Percentiles rank a stretch among this genome's conserved stretches.
Conservation (phyloP, 225 moss, liverwort and hornwort species). For the Pseudoscleropodium purum region DNA sequence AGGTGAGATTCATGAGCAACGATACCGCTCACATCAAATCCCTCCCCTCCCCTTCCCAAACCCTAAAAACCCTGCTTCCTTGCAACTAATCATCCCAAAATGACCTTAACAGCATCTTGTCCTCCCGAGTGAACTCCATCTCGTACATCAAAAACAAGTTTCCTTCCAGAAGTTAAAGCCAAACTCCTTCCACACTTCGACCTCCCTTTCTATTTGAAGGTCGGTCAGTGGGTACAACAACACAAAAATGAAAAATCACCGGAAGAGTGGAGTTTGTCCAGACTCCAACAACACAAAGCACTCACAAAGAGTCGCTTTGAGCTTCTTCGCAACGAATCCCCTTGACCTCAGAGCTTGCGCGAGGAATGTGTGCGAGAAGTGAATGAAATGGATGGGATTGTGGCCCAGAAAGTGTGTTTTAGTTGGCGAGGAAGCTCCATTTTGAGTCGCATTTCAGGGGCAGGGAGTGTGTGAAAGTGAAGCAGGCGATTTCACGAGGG, state of each 20-base stretch:
- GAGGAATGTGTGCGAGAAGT: background rate
- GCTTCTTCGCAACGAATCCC: background rate
- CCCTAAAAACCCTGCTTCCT: slow-evolving; percentile 15
- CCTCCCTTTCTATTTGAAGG: background rate
- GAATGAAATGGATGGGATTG: background rate
- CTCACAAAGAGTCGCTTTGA: background rate
- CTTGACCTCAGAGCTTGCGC: background rate
- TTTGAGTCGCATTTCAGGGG: background rate
- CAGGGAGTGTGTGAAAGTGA: background rate
- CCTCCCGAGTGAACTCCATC: background rate
- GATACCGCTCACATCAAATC: background rate
- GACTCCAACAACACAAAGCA: background rate
- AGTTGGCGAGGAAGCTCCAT: background rate
- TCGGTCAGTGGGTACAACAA: background rate
- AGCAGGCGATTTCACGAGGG: background rate
- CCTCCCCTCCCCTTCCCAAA: background rate
- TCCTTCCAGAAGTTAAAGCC: background rate
- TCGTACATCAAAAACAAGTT: background rate
- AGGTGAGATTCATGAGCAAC: slow-evolving; percentile 1
- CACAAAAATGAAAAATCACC: background rate
- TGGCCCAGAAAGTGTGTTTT: background rate
- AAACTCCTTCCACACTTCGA: background rate
- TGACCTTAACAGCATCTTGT: background rate
- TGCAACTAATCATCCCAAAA: background rate
- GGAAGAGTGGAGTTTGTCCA: background rate